Conservation (phyloP, 768 basidiomycete species). For the Hortiboletus campestris region DNA sequence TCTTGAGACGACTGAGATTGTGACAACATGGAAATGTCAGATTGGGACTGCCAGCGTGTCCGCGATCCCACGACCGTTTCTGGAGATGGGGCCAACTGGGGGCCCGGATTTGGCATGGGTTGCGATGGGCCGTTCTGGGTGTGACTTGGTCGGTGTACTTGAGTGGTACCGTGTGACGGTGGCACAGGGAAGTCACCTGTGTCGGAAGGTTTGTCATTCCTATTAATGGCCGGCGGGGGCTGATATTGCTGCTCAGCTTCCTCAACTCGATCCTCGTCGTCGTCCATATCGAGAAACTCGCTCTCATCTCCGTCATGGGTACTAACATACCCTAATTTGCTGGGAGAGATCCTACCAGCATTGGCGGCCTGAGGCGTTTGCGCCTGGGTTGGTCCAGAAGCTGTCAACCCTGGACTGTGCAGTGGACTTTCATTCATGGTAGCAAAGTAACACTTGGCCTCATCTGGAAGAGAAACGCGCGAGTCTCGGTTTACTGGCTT, state of each 20-base stretch:
- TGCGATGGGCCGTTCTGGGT: constrained; percentile 11
- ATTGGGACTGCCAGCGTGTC: constrained; percentile 23
- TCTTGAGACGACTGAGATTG: constrained; percentile 27
- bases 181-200: constrained; percentile 56
- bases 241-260: constrained; percentile 13
- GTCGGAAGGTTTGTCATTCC: constrained; percentile 35
- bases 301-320: constrained; percentile 31
- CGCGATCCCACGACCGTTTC: constrained; percentile 21
- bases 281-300: constrained; percentile 66
- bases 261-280: constrained; percentile 32
- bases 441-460: constrained; percentile 70
- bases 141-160: constrained; percentile 4
- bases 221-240: constrained; percentile 5
- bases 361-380: background rate
- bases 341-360: constrained; percentile 7
- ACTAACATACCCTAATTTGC: constrained; percentile 9
- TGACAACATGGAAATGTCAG: constrained; percentile 19
- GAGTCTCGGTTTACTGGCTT: constrained; percentile 59
- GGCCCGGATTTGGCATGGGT: constrained; percentile 8
- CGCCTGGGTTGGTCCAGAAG: background rate
- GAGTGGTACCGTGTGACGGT: constrained; percentile 29
- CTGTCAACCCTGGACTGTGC: constrained; percentile 42
- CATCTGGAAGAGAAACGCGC: constrained; percentile 69
- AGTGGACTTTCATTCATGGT: constrained; percentile 65
- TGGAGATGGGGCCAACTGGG: constrained; percentile 17